These are phyloP conservation scores for Barnettozyma siamensis DNA, from an alignment of 805 yeast genomes.

Conservation along the genomic window DNA sequence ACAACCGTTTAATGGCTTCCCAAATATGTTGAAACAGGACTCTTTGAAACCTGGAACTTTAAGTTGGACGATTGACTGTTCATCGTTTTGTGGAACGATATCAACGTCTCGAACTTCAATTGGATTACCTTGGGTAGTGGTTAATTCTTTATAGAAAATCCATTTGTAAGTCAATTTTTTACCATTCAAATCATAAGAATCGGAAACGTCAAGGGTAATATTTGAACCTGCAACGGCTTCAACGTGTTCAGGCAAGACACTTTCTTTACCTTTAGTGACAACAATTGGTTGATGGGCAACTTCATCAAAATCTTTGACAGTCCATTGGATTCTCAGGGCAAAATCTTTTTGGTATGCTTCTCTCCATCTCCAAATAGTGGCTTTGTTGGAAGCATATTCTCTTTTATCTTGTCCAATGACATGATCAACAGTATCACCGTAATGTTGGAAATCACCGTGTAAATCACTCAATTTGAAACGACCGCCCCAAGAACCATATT, in stretches of 20 bases:
- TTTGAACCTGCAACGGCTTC: slow-evolving; percentile 12
- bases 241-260: slow-evolving; percentile 18
- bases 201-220: slow-evolving; percentile 21
- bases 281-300: slow-evolving; percentile 24
- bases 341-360: slow-evolving; percentile 27
- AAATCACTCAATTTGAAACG: slow-evolving; percentile 23
- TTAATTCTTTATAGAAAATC: slow-evolving; percentile 24
- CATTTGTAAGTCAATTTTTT: slow-evolving; percentile 19
- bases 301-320: slow-evolving; percentile 23
- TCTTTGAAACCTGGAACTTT: slow-evolving; percentile 9
- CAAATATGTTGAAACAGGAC: slow-evolving; percentile 10
- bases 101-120: slow-evolving; percentile 17
- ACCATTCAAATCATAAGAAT: slow-evolving; percentile 23
- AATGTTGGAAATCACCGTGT: slow-evolving; percentile 18
- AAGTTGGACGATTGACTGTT: slow-evolving; percentile 12
- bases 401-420: slow-evolving; percentile 19
- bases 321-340: slow-evolving; percentile 30
- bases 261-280: slow-evolving; percentile 20
- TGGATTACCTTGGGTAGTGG: slow-evolving; percentile 21
- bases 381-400: slow-evolving; percentile 21
- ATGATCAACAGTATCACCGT: slow-evolving; percentile 24
- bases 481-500: slow-evolving; percentile 33
- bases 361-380: slow-evolving; percentile 32
- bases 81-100: slow-evolving; percentile 8
- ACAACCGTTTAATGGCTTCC: slow-evolving; percentile 11